Conservation (phyloP, 176 grass and related monocot species). For the Musa schizocarpa region DNA sequence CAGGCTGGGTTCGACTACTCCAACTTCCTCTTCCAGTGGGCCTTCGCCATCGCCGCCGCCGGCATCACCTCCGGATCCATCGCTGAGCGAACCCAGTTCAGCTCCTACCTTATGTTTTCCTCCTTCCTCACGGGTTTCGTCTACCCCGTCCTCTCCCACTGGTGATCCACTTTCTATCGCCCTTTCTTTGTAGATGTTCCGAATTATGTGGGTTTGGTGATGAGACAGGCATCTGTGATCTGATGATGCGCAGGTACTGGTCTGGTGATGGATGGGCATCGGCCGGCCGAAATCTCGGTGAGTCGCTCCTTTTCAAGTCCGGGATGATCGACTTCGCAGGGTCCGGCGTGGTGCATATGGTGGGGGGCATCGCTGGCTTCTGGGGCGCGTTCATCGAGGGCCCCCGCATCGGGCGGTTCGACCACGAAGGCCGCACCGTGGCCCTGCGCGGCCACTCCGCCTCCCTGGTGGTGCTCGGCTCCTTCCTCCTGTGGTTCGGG, state of each 20-base stretch:
- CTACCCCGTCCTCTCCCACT: slow-evolving; percentile 82
- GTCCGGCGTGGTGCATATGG: slow-evolving; percentile 14
- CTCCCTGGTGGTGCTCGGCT: slow-evolving; percentile 12
- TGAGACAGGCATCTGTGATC: background rate
- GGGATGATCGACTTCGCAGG: slow-evolving; percentile 19
- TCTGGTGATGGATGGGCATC: slow-evolving; percentile 2
- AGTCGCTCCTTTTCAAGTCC: slow-evolving; percentile 7
- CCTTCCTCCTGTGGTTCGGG: slow-evolving; percentile 18
- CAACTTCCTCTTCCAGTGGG: slow-evolving; percentile 88
- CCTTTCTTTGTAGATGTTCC: background rate
- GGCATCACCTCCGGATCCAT: slow-evolving; percentile 88
- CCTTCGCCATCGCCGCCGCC: slow-evolving; percentile 82
- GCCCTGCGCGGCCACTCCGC: slow-evolving; percentile 13
- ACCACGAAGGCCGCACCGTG: slow-evolving; percentile 8
- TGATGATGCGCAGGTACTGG: background rate
- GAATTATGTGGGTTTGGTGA: background rate
- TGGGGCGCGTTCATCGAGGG: slow-evolving; percentile 14
- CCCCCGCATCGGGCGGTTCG: slow-evolving; percentile 12
- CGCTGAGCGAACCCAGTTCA: slow-evolving; percentile 86
- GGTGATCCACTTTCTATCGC: slow-evolving; percentile 13
- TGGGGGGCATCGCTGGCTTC: slow-evolving; percentile 8
- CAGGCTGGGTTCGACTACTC: slow-evolving; percentile 49
- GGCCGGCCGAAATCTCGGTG: background rate
- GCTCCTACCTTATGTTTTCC: slow-evolving; percentile 74
- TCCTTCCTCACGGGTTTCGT: slow-evolving; percentile 88